Base-by-base conservation (phyloP, 192 early-diverging fungal species). In the Rhizophlyctis rosea region DNA sequence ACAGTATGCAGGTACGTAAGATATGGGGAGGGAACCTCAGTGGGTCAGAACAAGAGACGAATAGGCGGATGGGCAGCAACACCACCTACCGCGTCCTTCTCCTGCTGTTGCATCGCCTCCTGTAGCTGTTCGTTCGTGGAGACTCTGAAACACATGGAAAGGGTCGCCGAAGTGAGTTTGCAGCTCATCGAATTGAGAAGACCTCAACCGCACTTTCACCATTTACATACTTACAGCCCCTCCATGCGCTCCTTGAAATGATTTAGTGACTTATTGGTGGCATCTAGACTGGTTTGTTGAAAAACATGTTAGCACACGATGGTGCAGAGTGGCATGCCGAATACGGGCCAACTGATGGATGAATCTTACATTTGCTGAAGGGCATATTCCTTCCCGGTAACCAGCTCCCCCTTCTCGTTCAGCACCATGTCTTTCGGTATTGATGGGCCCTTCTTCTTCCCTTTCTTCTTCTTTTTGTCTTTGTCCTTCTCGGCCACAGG, bases 11-110 rank as follows among this genome's bases (percentile, higher is more conserved):
- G 31, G 27, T 47, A 18, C 11, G 47, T n/a, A n/a, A n/a, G n/a
- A n/a, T n/a, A n/a, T n/a, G n/a, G n/a, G n/a, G n/a, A n/a, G n/a
- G n/a, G n/a, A n/a, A n/a, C n/a, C n/a, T n/a, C n/a, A n/a, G n/a
- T n/a, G n/a, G n/a, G n/a, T n/a, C n/a, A n/a, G n/a, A n/a, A n/a
- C 18, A 13, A 44, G 21, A 74, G 23, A 63, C 28, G 28, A 23
- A 35, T 16, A 31, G 25, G 3, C 1, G 34, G 33, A 70, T 50
- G 11, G 21, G 4, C 23, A 36, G 34, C n/a, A 55, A 14, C 27
- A 34, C 48, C 33, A 1, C 5, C 28, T 65, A 86, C 80, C 14
- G 83, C 83, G 57, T 86, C 83, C 57, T 82, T 79, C 68, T 86
- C 83, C 57, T 86, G 83, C 51, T 77, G 69, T 21, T 71, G 62